Evolutionary conservation across 2,329 filamentous ascomycete genomes (phyloP), one percentile per base, ranked within the genome.

Genomic region (Periconia sp.): DNA sequence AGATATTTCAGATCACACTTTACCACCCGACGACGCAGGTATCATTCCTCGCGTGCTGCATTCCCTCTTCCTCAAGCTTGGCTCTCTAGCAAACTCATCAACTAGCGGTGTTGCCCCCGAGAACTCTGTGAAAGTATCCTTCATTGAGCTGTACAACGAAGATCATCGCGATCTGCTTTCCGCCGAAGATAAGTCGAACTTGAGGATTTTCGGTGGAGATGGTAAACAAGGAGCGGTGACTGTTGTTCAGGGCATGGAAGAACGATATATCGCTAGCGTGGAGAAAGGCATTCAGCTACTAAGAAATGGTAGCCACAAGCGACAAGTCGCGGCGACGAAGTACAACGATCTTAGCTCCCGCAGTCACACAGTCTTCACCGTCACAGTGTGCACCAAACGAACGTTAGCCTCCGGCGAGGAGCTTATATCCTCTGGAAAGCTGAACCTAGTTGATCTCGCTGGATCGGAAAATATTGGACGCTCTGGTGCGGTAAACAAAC

Each of bases 241-340:
- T 1, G 73, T 96, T 42, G 92, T 99, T 2, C 94, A 99, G 69
- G 94, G 94, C 3, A 95, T 99, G 90, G 95, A 97, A 69, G 94
- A 99, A 71, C 87, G 88, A 5, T 88, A 96, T 67, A 95, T 99
- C 61, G 88, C 88, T 63, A 88, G 78, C 52, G 92, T 94, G 0
- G 79, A 82, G 10, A 87, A 91, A 36, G 94, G 94, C 48, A 92
- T 99, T 70, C 88, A 89, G 71, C 80, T 96, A 50, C 81, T 99
- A 32, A 89, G 94, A 59, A 81, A 87, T 52, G 95, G 94, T 49
- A 96, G 91, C 69, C 80, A 94, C 73, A 95, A 92, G 71, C 87
- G 94, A 35, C 94, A 99, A 71, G 94, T 99, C n/a, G 95, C 94
- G 5, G 91, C 95, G 4, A 99, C 94, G n/a, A 97, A 97, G 72